phyloP scores from a whole-genome alignment of 108 stramenopile genomes.

The Fragilariopsis cylindrus region DNA sequence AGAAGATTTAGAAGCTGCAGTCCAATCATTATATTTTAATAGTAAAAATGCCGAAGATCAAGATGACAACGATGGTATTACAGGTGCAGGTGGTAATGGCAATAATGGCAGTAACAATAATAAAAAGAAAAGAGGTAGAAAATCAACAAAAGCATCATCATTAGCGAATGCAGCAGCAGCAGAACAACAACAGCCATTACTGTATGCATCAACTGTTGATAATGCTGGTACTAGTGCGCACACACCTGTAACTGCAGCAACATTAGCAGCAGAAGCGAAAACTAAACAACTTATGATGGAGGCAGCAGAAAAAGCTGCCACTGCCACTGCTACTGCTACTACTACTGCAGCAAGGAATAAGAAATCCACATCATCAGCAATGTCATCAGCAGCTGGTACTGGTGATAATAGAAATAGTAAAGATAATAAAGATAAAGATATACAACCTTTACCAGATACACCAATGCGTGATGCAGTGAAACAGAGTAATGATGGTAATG shows the following conservation, averaged over 20 bases:
- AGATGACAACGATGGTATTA: background rate
- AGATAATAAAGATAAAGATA: slow-evolving; percentile 22
- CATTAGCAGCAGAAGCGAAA: slow-evolving; percentile 10
- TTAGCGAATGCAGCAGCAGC: background rate
- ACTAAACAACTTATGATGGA: background rate
- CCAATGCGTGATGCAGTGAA: slow-evolving; percentile 36
- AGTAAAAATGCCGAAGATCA: background rate
- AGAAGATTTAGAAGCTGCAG: slow-evolving; percentile 86
- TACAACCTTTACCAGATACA: slow-evolving; percentile 22
- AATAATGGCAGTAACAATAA: background rate
- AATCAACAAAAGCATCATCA: background rate
- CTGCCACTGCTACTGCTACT: background rate
- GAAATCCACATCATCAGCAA: background rate
- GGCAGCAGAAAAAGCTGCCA: background rate
- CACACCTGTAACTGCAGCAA: slow-evolving; percentile 8
- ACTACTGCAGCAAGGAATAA: background rate
- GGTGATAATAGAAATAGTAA: slow-evolving; percentile 18
- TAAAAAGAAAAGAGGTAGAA: background rate
- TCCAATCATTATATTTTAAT: slow-evolving; percentile 50
- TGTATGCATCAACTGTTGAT: background rate
- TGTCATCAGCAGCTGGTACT: background rate
- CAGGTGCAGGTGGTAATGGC: background rate
- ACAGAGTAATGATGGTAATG: slow-evolving; percentile 2
- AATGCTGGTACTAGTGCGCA: background rate
- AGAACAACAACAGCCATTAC: background rate